A percentile compares a stretch with the other conserved stretches of the same genome.
phyloP scores from a whole-genome alignment of 441 rosid genomes.

The Erodium chrysanthum region DNA sequence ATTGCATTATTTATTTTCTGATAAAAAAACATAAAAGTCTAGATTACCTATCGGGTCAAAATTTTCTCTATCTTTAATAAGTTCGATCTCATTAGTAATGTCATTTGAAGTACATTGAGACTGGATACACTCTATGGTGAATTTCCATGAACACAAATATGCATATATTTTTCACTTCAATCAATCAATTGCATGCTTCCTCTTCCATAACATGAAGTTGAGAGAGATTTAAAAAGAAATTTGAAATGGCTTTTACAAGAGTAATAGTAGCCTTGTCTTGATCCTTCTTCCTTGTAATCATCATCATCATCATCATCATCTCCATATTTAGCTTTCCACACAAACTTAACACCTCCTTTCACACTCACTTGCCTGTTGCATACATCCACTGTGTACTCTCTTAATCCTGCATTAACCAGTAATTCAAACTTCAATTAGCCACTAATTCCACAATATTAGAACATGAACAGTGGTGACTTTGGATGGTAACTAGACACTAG shows the following conservation, averaged over 20 bases:
- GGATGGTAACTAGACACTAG: no score
- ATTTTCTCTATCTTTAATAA: no score
- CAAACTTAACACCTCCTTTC: background rate
- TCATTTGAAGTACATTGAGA: no score
- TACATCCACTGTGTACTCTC: constrained; percentile 2
- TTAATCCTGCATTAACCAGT: background rate
- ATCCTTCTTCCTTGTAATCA: background rate
- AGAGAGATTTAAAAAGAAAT: background rate
- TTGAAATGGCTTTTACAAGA: background rate
- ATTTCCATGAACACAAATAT: no score
- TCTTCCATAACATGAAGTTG: background rate
- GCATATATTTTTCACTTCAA: background rate
- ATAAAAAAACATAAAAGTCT: no score
- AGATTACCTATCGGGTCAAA: no score
- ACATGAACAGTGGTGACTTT: no score
- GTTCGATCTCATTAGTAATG: no score
- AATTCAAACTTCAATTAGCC: background rate
- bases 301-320: background rate
- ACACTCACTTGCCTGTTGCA: background rate
- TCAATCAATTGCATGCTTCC: background rate
- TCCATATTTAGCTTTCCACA: background rate
- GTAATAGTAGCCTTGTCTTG: background rate
- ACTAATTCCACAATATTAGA: no score
- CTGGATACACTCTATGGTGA: no score
- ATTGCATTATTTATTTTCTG: no score